Evolutionary conservation across 108 stramenopile genomes (phyloP), one percentile per base, ranked within the genome.

Genomic region (Nitzschia palea): DNA sequence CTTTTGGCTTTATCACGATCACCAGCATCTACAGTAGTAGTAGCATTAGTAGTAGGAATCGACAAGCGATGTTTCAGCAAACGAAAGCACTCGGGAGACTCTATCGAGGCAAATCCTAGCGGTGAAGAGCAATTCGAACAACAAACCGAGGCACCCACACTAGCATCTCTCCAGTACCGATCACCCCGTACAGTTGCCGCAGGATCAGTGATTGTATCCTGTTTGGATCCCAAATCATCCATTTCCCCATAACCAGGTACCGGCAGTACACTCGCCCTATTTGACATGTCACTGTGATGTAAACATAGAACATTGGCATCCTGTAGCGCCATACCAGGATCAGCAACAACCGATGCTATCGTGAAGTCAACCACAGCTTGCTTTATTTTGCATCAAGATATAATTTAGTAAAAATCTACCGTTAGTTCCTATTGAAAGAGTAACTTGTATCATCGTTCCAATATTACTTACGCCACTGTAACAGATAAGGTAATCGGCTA

Each of bases 401-500:
- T 25, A 9, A 55, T 28, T 17, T 27, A 17, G 55, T 31, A 55
- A 37, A 44, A 23, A 43, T 10, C 6, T 27, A 29, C 55, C 9
- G 31, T 33, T 12, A 57, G 4, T 30, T 29, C n/a, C n/a, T n/a
- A n/a, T n/a, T 35, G 5, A 31, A 31, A 2, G 10, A 25, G 35
- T 1, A 58, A 33, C 10, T 34, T 34, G 57, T 4, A 58, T 35
- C 2, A 3, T 25, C 1, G 53, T 26, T 3, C 53, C 22, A 58
- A 15, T 1, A 15, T 5, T 18, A 60, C 68, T 47, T 55, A 62
- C 61, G 6, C 74, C 74, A 55, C 55, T 62, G 33, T 85, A 89
- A 48, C 91, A 93, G 26, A 74, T 86, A 50, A 93, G 65, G 67
- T 89, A 93, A 53, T 93, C 91, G 14, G 86, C 61, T 53, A 93